Base-by-base conservation (phyloP, 441 rosid genomes). In the Viola pubescens region DNA sequence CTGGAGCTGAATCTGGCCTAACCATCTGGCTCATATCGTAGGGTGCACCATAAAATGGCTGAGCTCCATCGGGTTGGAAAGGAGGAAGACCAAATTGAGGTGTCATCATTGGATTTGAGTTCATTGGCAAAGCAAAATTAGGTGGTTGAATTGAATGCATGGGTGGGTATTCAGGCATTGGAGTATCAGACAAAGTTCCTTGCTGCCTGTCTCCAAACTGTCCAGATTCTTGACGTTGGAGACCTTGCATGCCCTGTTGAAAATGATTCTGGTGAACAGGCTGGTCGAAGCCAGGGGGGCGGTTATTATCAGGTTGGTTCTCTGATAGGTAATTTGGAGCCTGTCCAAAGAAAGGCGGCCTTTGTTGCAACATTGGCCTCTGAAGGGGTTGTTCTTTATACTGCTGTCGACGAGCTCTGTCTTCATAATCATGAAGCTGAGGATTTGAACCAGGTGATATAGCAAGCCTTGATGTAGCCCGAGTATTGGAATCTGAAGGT, bases 121-220 rank as follows among this genome's bases (percentile, higher is more conserved):
- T 89, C 79, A 81, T 72, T 1, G 91, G 90, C 66, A 78, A 50
- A 48, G 61, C 82, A 60, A 79, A 73, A 70, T 79, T 86, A 2
- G 91, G 83, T 1, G 82, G 91, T 52, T 84, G 95, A 65, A 82
- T 72, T 6, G 88, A 61, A 63, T 85, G 86, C 81, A 89, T 61
- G 1, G 78, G 81, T 0, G 79, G 85, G 75, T 85, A 82, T 39
- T 85, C 94, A 10, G 79, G 72, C 62, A 77, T 81, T 50, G 80
- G 79, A 52, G 62, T 66, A 46, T 79, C 89, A 0, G 86, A 70
- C 62, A 66, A 48, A 58, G 66, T 58, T 47, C 83, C 87, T 54
- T 71, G 86, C 71, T 83, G 83, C 65, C 71, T 75, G 62, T 73
- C 78, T 12, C 73, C 57, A 57, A 70, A 74, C 52, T 77, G 83